These are phyloP conservation scores for Penicillium egyptiacum DNA, from an alignment of 495 filamentous ascomycete species.

Conservation along the genomic window DNA sequence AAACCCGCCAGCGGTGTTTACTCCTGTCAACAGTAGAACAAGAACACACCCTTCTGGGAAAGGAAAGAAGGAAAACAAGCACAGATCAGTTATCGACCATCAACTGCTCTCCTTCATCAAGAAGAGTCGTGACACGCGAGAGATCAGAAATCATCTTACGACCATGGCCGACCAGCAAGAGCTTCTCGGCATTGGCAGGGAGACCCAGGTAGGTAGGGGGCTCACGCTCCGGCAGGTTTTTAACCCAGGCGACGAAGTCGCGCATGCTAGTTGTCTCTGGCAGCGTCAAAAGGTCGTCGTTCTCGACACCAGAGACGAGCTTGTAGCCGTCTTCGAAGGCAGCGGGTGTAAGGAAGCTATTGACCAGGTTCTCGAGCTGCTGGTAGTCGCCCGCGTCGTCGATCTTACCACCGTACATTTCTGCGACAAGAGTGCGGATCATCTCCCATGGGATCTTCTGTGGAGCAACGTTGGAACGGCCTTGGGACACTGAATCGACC, in stretches of 20 bases:
- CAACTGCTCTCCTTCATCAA: conserved; percentile 93
- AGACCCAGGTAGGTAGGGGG: conserved; percentile 96
- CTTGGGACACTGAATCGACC: conserved; percentile 77
- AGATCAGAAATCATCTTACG: conserved; percentile 82
- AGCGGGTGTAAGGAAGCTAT: conserved; percentile 72
- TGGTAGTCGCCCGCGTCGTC: conserved; percentile 87
- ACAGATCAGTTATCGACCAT: conserved; percentile 60
- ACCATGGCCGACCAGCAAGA: conserved; percentile 88
- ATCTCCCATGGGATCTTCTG: conserved; percentile 96
- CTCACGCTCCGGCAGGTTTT: conserved; percentile 87
- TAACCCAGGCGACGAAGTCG: conserved; percentile 91
- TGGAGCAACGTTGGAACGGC: conserved; percentile 88
- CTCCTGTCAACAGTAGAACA: neutral
- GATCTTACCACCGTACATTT: conserved; percentile 97
- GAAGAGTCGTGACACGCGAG: conserved; percentile 73
- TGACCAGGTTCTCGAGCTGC: conserved; percentile 68
- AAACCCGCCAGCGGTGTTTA: conserved; percentile 27
- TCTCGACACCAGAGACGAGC: conserved; percentile 67
- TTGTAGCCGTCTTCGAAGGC: conserved; percentile 92
- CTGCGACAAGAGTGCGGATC: conserved; percentile 85
- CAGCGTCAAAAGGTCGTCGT: conserved; percentile 65
- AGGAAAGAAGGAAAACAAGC: neutral
- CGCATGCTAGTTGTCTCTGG: conserved; percentile 77
- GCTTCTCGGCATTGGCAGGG: conserved; percentile 94
- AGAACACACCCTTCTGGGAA: neutral